Conservation (phyloP, 495 filamentous ascomycete species). For the Pseudomonodictys pantanalensis region DNA sequence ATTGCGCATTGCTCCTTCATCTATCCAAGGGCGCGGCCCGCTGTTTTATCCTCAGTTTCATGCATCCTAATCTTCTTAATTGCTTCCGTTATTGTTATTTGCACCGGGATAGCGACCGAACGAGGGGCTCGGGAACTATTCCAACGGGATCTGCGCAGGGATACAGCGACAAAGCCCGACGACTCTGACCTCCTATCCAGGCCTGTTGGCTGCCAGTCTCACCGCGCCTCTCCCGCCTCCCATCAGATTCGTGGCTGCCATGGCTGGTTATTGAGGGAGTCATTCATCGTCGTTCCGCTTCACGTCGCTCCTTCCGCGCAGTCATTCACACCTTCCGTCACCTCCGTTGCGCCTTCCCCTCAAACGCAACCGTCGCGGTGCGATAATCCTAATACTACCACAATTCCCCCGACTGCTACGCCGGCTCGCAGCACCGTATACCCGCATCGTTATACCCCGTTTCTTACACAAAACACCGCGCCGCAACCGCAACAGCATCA, state of each 20-base stretch:
- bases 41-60: too few relatives aligned
- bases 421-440: background rate
- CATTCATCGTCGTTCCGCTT: background rate
- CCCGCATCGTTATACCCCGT: background rate
- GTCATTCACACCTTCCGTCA: background rate
- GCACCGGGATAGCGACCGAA: too few relatives aligned
- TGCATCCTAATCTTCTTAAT: too few relatives aligned
- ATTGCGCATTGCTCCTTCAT: too few relatives aligned
- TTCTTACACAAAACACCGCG: background rate
- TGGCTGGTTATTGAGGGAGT: background rate
- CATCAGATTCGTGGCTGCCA: background rate
- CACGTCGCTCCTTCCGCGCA: background rate
- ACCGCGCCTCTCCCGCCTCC: background rate
- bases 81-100: too few relatives aligned
- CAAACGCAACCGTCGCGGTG: background rate
- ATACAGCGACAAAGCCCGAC: too few relatives aligned
- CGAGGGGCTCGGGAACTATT: too few relatives aligned
- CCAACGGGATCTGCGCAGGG: too few relatives aligned
- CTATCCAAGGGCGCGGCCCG: too few relatives aligned
- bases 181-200: slow-evolving; percentile 2
- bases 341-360: too few relatives aligned
- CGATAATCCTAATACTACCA: background rate
- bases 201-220: background rate
- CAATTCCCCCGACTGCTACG: background rate
- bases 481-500: too few relatives aligned